phyloP scores from a whole-genome alignment of 2,329 filamentous ascomycete genomes.

The Tetracladium maxilliforme region DNA sequence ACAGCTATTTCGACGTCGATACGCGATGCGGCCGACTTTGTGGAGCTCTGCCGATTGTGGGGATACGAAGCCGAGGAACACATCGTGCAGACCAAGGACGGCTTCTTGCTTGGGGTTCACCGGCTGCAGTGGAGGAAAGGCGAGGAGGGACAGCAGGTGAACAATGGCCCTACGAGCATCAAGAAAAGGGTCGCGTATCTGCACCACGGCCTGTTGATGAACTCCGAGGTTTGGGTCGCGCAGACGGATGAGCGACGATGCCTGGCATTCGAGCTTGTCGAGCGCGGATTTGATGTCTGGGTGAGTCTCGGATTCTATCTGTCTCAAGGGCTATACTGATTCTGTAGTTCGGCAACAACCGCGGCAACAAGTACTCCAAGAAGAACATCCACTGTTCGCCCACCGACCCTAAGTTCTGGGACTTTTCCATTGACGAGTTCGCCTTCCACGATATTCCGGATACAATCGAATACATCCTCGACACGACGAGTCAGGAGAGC shows the following conservation, averaged over 20 bases:
- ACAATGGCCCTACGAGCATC: conserved; percentile 50
- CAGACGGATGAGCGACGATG: conserved; percentile 75
- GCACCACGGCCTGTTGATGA: conserved; percentile 95
- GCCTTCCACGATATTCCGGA: conserved; percentile 96
- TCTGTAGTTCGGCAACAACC: conserved; percentile 75
- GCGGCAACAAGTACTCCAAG: conserved; percentile 98
- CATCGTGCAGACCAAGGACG: conserved; percentile 86
- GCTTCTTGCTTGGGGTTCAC: conserved; percentile 83
- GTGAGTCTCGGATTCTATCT: conserved; percentile 34
- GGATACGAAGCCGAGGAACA: conserved; percentile 95
- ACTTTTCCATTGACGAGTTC: conserved; percentile 97
- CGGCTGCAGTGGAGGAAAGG: conserved; percentile 71
- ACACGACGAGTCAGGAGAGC: conserved; percentile 66
- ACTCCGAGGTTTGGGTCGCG: conserved; percentile 96
- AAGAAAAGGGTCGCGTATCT: conserved; percentile 83
- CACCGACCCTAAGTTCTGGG: conserved; percentile 70
- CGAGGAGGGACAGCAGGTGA: conserved; percentile 67
- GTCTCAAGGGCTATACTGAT: background rate
- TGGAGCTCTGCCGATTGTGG: conserved; percentile 81
- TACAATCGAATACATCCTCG: conserved; percentile 81
- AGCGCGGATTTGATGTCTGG: conserved; percentile 93
- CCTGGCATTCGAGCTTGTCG: conserved; percentile 77
- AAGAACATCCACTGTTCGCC: conserved; percentile 72
- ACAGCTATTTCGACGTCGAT: conserved; percentile 59
- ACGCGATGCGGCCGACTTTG: conserved; percentile 78